A percentile compares a stretch with the other conserved stretches of the same genome.
phyloP scores from a whole-genome alignment of 768 basidiomycete species.

The Coprinopsis cinerea region DNA sequence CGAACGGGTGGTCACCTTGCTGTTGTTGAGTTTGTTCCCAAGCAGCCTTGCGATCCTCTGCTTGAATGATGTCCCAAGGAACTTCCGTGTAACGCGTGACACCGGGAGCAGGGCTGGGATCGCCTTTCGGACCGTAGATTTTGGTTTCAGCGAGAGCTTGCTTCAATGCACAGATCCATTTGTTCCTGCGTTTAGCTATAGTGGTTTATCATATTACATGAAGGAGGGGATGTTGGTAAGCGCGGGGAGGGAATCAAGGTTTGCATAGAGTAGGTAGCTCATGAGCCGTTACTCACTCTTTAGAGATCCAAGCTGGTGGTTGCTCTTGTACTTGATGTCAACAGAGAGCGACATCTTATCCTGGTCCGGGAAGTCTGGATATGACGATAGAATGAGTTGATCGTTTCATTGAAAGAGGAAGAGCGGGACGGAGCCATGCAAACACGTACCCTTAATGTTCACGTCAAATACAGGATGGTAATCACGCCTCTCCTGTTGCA shows the following conservation, averaged over 20 bases:
- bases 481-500: slow-evolving; percentile 66
- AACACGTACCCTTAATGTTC: slow-evolving; percentile 46
- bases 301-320: slow-evolving; percentile 73
- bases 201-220: no score
- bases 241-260: no score
- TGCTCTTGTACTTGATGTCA: slow-evolving; percentile 87
- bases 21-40: slow-evolving; percentile 17
- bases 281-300: slow-evolving; percentile 52
- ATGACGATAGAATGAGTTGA: not conserved
- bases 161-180: slow-evolving; percentile 89
- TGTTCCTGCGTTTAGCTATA: slow-evolving; percentile 77
- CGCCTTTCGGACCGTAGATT: slow-evolving; percentile 62
- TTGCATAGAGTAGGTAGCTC: no score
- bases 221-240: no score
- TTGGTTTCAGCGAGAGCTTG: slow-evolving; percentile 57
- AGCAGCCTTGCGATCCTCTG: slow-evolving; percentile 30
- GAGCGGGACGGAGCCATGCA: not conserved
- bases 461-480: slow-evolving; percentile 75
- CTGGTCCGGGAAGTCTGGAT: slow-evolving; percentile 68
- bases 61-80: slow-evolving; percentile 61
- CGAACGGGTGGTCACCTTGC: slow-evolving; percentile 22
- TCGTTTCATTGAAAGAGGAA: not conserved
- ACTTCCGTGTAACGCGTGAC: slow-evolving; percentile 62
- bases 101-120: slow-evolving; percentile 48
- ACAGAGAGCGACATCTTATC: slow-evolving; percentile 69